Conservation (phyloP, 2,329 filamentous ascomycete genomes). For the Claviceps purpurea region DNA sequence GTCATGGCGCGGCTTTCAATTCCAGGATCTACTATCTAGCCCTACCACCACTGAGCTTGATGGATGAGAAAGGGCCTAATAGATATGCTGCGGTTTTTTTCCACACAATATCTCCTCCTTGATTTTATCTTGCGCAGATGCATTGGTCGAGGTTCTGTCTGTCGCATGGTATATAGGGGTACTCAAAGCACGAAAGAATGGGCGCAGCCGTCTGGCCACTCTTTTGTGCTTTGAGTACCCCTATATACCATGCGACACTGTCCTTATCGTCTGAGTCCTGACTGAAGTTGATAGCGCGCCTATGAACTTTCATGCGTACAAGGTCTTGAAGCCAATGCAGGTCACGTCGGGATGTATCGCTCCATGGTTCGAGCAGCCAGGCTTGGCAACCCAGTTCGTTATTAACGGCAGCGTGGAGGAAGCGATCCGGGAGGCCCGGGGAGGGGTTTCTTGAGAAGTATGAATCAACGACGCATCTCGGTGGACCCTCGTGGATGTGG, state of each 20-base stretch:
- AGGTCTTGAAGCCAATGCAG: not conserved
- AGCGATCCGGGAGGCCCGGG: not conserved
- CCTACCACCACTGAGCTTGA: not conserved
- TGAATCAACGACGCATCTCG: too few species aligned
- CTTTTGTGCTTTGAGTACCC: too few species aligned
- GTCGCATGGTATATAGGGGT: too few species aligned
- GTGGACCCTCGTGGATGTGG: too few species aligned
- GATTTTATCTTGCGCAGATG: too few species aligned
- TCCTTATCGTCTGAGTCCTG: not conserved
- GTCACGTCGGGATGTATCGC: not conserved
- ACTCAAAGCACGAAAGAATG: too few species aligned
- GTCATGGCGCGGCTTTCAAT: not conserved
- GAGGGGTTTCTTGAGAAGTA: not conserved
- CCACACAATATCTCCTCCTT: too few species aligned
- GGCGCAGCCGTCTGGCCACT: too few species aligned
- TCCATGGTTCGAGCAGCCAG: constrained; percentile 2
- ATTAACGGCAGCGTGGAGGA: not conserved
- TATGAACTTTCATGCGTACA: not conserved
- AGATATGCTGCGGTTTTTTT: not conserved
- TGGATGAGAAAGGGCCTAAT: not conserved
- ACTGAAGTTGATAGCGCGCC: not conserved
- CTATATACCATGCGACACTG: too few species aligned
- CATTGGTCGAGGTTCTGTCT: too few species aligned
- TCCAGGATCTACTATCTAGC: not conserved
- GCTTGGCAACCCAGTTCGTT: not conserved